Evolutionary conservation across 768 basidiomycete species (phyloP), one percentile per base, ranked within the genome.

Genomic region (Tylopilus rubrobrunneus): DNA sequence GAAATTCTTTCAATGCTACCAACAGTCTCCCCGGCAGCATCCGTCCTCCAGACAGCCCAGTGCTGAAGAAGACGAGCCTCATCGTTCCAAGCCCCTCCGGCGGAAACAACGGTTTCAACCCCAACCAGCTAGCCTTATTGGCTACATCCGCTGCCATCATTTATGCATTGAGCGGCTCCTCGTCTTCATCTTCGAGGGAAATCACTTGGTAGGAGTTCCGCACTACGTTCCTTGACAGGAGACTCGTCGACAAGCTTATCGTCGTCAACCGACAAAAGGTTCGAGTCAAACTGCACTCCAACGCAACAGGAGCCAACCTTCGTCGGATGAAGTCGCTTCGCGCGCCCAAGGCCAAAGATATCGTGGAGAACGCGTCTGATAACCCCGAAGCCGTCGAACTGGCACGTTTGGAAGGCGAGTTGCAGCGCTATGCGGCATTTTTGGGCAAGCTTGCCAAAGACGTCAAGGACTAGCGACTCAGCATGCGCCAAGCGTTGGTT

Each of bases 131-230:
- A 5, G 82, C 81, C 61, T 63, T 87, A 51, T 74, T 85, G 49
- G 79, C 81, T 27, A 77, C 83, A 14, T 67, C 74, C 29, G 80
- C 82, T 21, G 86, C 84, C 63, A 78, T 87, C 61, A 75, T 87
- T 14, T 89, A 86, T 61, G 80, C 81, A 14, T 76, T 82, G 53
- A 79, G 84, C 12, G 66, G 67, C 28, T 76, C 74, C 37, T 70
- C 75, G 0, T 73, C 79, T 5, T 68, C 73, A 0, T 72, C 74
- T 25, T 83, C 87, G 1, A 83, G 89, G 55, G 97, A 99, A 74
- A 98, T 99, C 61, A 99, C 97, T 58, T 99, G 97, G 96, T 94
- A 98, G 73, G 97, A 98, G 72, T 99, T 99, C 77, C 85, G 94
- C 49, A 95, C 92, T 43, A 92, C 93, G 10, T 92, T 99, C 77